These are phyloP conservation scores for Aegle marmelos DNA, from an alignment of 345 rosid genomes.

Conservation along the genomic window DNA sequence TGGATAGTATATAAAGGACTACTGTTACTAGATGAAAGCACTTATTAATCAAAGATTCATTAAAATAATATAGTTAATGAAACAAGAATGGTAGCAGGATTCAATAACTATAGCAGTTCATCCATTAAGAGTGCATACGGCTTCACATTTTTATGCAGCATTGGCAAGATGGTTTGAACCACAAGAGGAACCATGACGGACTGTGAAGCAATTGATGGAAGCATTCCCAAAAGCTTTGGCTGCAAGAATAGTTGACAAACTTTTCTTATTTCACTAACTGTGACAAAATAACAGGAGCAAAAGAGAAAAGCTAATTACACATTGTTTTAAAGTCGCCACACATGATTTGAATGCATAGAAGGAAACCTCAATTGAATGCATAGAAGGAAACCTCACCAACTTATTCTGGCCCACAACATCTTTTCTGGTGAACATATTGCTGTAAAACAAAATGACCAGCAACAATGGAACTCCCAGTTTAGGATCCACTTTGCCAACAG, in stretches of 20 bases:
- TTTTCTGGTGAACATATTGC: slow-evolving; percentile 61
- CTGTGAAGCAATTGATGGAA: slow-evolving; percentile 85
- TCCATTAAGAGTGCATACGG: slow-evolving; percentile 45
- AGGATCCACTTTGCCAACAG: slow-evolving; percentile 59
- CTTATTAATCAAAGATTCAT: slow-evolving; percentile 1
- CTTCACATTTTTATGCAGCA: slow-evolving; percentile 66
- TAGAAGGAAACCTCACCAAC: slow-evolving; percentile 50
- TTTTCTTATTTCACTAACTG: background rate
- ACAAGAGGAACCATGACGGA: slow-evolving; percentile 80
- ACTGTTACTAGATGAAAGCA: slow-evolving; percentile 12
- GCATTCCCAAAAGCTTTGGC: slow-evolving; percentile 77
- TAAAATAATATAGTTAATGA: background rate
- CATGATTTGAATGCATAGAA: slow-evolving; percentile 9
- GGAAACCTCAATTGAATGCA: slow-evolving; percentile 39
- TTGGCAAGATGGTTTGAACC: slow-evolving; percentile 78
- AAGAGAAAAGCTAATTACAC: slow-evolving; percentile 14
- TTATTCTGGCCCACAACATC: slow-evolving; percentile 36
- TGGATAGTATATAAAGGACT: slow-evolving; percentile 39
- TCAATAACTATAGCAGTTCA: slow-evolving; percentile 6
- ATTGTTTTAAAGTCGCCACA: slow-evolving; percentile 11
- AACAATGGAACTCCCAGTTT: slow-evolving; percentile 73
- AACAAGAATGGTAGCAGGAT: slow-evolving; percentile 5
- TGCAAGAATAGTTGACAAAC: slow-evolving; percentile 26
- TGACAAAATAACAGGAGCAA: slow-evolving; percentile 6
- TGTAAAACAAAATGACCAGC: slow-evolving; percentile 68